Evolutionary conservation across 176 grass and related monocot genomes (phyloP), one percentile per base, ranked within the genome.

Genomic region (Dendrocalamus sinicus): DNA sequence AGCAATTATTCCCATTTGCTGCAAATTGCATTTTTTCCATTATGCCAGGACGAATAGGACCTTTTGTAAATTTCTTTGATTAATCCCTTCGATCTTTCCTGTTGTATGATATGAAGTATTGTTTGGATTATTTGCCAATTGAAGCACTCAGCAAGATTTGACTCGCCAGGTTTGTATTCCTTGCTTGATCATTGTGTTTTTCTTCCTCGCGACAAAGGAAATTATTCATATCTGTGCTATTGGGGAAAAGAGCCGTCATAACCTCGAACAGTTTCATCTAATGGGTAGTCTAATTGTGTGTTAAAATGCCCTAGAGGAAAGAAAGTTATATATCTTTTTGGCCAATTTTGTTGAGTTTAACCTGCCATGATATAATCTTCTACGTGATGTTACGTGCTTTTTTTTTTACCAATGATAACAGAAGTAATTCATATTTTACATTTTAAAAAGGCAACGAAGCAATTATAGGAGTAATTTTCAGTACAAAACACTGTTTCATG

Each of bases 1-100:
- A 73, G 78, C 79, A 64, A 78, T 67, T 67, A 39, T 78, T 45
- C 57, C 73, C 8, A 65, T 81, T 90, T 83, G 57, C 73, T 57
- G 73, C 84, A 24, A 72, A 71, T n/a, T 54, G 66, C 83, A 86
- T 39, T 54, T 9, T 20, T 28, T 59, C 16, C 72, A 48, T 17
- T 72, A 86, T 82, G 78, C 15, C 39, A 73, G 39, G 19, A 39
- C 23, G 45, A 67, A 52, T 64, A 70, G 24, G 64, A 70, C 50
- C 15, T 82, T 70, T 0, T 55, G 35, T 57, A 43, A 35, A 22
- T 22, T 86, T 54, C 17, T 58, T 54, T 64, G 54, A 35, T 54
- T 30, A 59, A 30, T 44, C 84, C 39, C 19, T 51, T 28, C 52
- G 46, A 73, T 65, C 35, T 87, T 79, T 66, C 74, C 55, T 12